Percentiles rank a stretch among this genome's conserved stretches.
phyloP scores from a whole-genome alignment of 352 stramenopile species.

The Detonula confervacea region DNA sequence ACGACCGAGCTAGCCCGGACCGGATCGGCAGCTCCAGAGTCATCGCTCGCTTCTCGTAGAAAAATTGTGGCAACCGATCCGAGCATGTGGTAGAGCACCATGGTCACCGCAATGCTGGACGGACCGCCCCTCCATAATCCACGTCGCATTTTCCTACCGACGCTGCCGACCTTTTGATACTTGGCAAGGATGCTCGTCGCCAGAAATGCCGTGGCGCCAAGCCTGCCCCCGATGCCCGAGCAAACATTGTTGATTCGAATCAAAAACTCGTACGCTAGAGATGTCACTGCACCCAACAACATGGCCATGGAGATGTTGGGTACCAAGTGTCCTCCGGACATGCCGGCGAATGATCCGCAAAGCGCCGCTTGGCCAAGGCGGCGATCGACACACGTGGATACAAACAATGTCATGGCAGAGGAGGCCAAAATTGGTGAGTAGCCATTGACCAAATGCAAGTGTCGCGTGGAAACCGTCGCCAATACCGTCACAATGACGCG shows the following conservation, averaged over 20 bases:
- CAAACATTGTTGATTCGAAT: conserved; percentile 59
- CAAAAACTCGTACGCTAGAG: conserved; percentile 58
- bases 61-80: conserved; percentile 52
- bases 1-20: conserved; percentile 47
- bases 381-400: conserved; percentile 54
- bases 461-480: conserved; percentile 54
- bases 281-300: conserved; percentile 48
- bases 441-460: conserved; percentile 48
- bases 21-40: conserved; percentile 43
- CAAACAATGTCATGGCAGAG: conserved; percentile 40
- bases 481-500: conserved; percentile 46
- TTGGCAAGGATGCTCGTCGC: conserved; percentile 39
- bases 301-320: conserved; percentile 37
- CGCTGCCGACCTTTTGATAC: no score
- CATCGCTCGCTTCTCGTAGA: conserved; percentile 46
- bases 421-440: conserved; percentile 60
- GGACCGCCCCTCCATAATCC: no score
- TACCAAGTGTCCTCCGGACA: conserved; percentile 51
- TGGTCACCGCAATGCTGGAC: no score
- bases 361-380: conserved; percentile 67
- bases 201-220: conserved; percentile 63
- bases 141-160: no score
- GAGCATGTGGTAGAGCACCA: no score
- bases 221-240: conserved; percentile 56
- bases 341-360: conserved; percentile 69